These are phyloP conservation scores for Fusarium subtropicale DNA, from an alignment of 2,329 filamentous ascomycete species.

Conservation along the genomic window DNA sequence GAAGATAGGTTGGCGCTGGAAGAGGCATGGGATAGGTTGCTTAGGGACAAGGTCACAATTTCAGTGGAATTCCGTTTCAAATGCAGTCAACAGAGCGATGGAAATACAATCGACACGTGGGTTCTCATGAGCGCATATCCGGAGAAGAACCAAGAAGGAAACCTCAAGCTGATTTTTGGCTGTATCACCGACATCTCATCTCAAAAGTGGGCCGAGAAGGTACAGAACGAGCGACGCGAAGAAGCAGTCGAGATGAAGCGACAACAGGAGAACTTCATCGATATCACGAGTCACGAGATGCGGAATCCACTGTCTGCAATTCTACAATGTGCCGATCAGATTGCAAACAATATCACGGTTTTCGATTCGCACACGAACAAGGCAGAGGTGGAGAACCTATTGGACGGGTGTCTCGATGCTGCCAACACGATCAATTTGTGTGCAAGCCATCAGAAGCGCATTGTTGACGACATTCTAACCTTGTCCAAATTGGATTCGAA, in stretches of 20 bases:
- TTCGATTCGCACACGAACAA: slow-evolving; percentile 54
- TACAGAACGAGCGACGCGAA: slow-evolving; percentile 80
- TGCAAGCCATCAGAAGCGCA: slow-evolving; percentile 81
- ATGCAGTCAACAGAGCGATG: slow-evolving; percentile 70
- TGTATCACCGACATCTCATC: slow-evolving; percentile 87
- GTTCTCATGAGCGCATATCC: slow-evolving; percentile 81
- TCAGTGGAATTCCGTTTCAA: slow-evolving; percentile 83
- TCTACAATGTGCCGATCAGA: slow-evolving; percentile 81
- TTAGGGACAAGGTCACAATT: slow-evolving; percentile 70
- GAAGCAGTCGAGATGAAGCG: slow-evolving; percentile 85
- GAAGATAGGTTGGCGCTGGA: slow-evolving; percentile 72
- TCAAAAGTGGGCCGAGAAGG: slow-evolving; percentile 85
- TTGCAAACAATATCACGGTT: slow-evolving; percentile 62
- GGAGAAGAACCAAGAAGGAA: slow-evolving; percentile 72
- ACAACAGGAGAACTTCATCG: slow-evolving; percentile 78
- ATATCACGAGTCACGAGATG: slow-evolving; percentile 81
- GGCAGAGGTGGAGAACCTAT: slow-evolving; percentile 60
- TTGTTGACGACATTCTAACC: slow-evolving; percentile 75
- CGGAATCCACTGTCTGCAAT: slow-evolving; percentile 81
- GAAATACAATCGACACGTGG: slow-evolving; percentile 76
- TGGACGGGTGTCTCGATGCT: slow-evolving; percentile 74
- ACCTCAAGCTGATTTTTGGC: slow-evolving; percentile 80
- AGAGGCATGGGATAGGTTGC: slow-evolving; percentile 70
- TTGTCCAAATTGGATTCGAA: slow-evolving; percentile 78
- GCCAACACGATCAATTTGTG: slow-evolving; percentile 86